Evolutionary conservation across 2,329 filamentous ascomycete species (phyloP).

Genomic region (Ascochyta pisi): DNA sequence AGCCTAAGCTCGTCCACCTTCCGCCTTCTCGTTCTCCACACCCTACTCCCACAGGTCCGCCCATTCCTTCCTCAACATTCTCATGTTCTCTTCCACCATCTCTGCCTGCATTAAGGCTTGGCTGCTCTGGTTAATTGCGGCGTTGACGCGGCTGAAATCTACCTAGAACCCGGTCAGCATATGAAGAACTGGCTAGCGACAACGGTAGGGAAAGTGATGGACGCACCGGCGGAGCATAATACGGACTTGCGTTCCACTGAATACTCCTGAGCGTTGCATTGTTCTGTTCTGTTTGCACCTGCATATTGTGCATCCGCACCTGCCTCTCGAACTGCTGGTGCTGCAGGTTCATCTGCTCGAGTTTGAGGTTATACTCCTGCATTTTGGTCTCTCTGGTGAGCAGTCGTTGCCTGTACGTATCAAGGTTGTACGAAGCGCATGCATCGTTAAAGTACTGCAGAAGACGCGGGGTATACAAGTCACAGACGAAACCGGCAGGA

Average conservation of each 20-base stretch:
- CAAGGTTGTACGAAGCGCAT: constrained; percentile 10
- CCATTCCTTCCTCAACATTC: constrained; percentile 24
- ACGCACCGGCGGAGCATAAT: not conserved
- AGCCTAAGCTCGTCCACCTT: not conserved
- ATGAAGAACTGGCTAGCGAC: not conserved
- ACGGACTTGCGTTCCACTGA: not conserved
- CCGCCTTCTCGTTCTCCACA: not conserved
- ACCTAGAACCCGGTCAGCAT: constrained; percentile 1
- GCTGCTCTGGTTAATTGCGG: constrained; percentile 19
- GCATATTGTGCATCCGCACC: not conserved
- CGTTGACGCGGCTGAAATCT: constrained; percentile 19
- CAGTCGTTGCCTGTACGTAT: constrained; percentile 16
- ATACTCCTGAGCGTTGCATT: not conserved
- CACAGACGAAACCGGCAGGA: constrained; percentile 19
- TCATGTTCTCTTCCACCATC: constrained; percentile 20
- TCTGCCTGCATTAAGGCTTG: constrained; percentile 24
- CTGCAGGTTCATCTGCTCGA: constrained; percentile 19
- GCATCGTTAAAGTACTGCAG: constrained; percentile 23
- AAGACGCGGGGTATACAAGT: constrained; percentile 24
- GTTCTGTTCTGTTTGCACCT: constrained; percentile 3
- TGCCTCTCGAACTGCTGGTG: constrained; percentile 12
- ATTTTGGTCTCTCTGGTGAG: constrained; percentile 15
- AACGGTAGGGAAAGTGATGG: too few species aligned
- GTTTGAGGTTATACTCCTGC: constrained; percentile 18
- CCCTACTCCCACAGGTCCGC: not conserved